phyloP scores from a whole-genome alignment of 2,329 filamentous ascomycete species.

The Aspergillus amoenus region DNA sequence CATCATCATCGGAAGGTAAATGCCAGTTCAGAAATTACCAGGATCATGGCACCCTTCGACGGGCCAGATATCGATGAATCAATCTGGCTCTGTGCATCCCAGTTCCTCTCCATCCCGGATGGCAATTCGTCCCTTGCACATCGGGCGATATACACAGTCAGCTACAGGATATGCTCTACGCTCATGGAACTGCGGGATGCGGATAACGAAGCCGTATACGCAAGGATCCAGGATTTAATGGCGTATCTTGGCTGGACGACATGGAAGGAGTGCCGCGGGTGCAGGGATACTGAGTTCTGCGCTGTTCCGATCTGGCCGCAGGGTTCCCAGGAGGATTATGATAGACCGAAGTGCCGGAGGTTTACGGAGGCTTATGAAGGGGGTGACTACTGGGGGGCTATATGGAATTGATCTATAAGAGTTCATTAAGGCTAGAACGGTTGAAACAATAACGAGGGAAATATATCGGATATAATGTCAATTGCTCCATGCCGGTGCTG shows the following conservation, averaged over 20 bases:
- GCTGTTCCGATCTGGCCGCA: constrained; percentile 65
- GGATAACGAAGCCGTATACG: constrained; percentile 24
- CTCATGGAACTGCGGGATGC: constrained; percentile 24
- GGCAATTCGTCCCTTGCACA: constrained; percentile 22
- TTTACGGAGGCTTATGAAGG: neutral
- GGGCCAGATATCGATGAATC: constrained; percentile 30
- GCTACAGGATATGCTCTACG: constrained; percentile 32
- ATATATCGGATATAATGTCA: no score
- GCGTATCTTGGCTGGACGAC: constrained; percentile 57
- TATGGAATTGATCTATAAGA: neutral
- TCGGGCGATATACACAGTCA: constrained; percentile 28
- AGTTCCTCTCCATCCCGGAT: constrained; percentile 29
- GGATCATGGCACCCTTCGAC: constrained; percentile 33
- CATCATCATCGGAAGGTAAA: constrained; percentile 3
- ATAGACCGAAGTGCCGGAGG: neutral
- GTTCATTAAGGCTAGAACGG: no score
- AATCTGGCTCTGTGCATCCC: constrained; percentile 30
- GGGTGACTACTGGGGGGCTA: neutral
- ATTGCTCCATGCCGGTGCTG: neutral
- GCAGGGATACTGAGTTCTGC: constrained; percentile 56
- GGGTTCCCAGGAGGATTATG: constrained; percentile 53
- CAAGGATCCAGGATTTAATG: constrained; percentile 43
- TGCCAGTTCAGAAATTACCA: neutral
- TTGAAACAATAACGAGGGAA: no score
- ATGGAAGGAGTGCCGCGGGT: constrained; percentile 59